Base-by-base conservation (phyloP, 225 moss, liverwort and hornwort genomes). In the Ulota crispa region DNA sequence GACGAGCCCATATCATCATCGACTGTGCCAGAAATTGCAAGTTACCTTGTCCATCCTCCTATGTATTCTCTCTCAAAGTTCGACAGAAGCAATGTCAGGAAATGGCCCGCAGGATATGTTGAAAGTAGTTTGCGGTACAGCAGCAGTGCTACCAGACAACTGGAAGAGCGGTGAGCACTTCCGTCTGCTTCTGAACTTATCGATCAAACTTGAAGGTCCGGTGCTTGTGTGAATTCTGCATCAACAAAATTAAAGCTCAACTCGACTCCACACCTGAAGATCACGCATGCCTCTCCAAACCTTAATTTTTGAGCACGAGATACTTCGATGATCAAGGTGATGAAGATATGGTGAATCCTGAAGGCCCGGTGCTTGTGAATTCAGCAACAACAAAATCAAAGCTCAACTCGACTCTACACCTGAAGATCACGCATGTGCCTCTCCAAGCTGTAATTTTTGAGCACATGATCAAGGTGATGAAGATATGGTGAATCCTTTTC, bases 101-200 rank as follows among this genome's bases (percentile, higher is more conserved):
- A 89, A 80, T 88, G 86, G 6, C 81, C 36, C 3, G 79, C 88
- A 21, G 88, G 93, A 32, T 84, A 80, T 15, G 81, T 85, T 62
- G 90, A 91, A 76, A 93, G 86, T 26, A 86, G 85, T 55, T 84
- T 93, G 36, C 94, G 90, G 7, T 79, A 66, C 80, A 88, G 45
- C 20, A 74, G 55, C 86, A 80, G 79, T 60, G 85, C 54, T 86
- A 72, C 74, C 39, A 84, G 86, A 80, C 86, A 86, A 57, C 71
- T 88, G 3, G 90, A 91, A 65, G 90, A 86, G 20, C 82, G 88
- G 43, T 90, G 73, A 88, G 54, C 76, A 61, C 52, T 66, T 77
- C 50, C n/a, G n/a, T n/a, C n/a, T n/a, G n/a, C n/a, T n/a, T n/a
- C n/a, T n/a, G n/a, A 64, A 45, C 65, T 59, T 4, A 27, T 30